Evolutionary conservation across 148 eudicot species (phyloP), one percentile per base, ranked within the genome.

Genomic region (Tetragonia tetragonoides): DNA sequence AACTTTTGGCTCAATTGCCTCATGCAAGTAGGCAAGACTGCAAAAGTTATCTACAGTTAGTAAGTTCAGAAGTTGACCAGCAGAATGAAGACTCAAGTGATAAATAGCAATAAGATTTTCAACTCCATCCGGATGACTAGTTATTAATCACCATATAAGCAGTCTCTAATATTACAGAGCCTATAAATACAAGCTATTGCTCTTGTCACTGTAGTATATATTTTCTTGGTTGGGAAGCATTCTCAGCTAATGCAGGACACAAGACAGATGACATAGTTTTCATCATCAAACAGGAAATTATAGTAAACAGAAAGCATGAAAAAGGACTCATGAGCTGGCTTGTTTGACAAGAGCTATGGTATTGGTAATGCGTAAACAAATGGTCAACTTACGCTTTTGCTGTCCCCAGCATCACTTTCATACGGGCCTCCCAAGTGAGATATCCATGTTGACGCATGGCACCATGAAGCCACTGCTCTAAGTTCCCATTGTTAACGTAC

Each of bases 401-500:
- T 2, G 95, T 91, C 80, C 95, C 95, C 64, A 89, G 83, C 38
- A 89, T 80, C 74, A 87, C 82, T 78, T 91, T 89, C 80, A 87
- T 87, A 57, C 92, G 85, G 53, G 90, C 88, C 85, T 89, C 95
- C 95, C 95, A 91, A 47, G 95, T 91, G 77, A 91, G 86, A 87
- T 80, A 81, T 72, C 95, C 90, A 75, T 83, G 87, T 60, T 87
- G 92, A 73, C 90, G 86, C 88, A 89, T 86, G 71, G 89, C 92
- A 73, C 95, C 95, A 75, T 91, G 95, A 76, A 91, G 90, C 95
- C 95, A 91, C 75, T 91, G 95, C 77, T 91, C 95, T 57, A 91
- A 78, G 75, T 91, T 91, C 11, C 92, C 95, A 72, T 91, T 91
- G 82, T 91, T 89, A 69, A 91, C 95, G 54, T 89, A 91, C 76